Evolutionary conservation across 2,329 filamentous ascomycete genomes (phyloP).

Genomic region (Trichoderma sp.): DNA sequence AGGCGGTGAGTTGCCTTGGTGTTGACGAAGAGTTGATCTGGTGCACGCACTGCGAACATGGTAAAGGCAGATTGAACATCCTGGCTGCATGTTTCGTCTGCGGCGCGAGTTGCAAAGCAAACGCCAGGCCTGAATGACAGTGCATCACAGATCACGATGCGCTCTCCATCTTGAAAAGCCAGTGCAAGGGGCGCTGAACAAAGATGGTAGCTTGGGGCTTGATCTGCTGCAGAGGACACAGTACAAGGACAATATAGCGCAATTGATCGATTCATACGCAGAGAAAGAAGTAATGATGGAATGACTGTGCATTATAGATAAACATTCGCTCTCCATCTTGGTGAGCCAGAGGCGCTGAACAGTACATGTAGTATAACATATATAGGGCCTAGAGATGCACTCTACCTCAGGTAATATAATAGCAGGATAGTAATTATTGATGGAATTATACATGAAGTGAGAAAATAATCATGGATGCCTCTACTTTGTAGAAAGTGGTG

Average conservation of each 20-base stretch:
- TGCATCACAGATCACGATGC: no score
- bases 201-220: no score
- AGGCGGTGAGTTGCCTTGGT: conserved; percentile 5
- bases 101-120: no score
- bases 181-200: no score
- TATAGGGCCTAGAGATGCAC: not conserved
- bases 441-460: not conserved
- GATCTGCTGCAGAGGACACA: no score
- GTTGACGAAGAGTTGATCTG: not conserved
- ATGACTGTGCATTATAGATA: no score
- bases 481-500: not conserved
- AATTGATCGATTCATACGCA: no score
- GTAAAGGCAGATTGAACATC: not conserved
- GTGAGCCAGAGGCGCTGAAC: not conserved
- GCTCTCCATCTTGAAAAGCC: no score
- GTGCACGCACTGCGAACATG: not conserved
- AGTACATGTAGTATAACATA: not conserved
- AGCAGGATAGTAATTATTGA: not conserved
- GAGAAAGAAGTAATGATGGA: no score
- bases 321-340: not conserved
- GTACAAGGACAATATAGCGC: no score
- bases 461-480: not conserved
- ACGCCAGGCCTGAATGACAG: not conserved
- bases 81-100: not conserved
- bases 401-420: not conserved